Base-by-base conservation (phyloP, 768 basidiomycete species). In the Dendrothele bispora region DNA sequence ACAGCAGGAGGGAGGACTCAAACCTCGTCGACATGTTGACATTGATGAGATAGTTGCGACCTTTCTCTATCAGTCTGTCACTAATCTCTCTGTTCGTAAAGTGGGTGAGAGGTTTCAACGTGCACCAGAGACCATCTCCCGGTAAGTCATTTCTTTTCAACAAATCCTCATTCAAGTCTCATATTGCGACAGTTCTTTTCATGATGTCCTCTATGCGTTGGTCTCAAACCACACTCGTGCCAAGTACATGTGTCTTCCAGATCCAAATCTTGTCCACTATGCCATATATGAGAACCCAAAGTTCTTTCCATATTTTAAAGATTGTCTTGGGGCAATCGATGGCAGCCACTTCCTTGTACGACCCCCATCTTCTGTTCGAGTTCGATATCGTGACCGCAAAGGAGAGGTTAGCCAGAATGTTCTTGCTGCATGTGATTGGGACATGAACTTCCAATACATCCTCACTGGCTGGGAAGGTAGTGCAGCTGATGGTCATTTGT, bases 381-480 rank as follows among this genome's bases (percentile, higher is more conserved):
- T 37, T 55, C 24, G 40, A 17, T 1, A 30, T 42, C 43, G 50
- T 5, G 46, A 55, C 39, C 54, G 54, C 0, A 59, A 64, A 46
- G 63, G 60, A 0, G 20, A 25, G 10, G 53, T 73, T 5, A 59
- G 66, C 6, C 61, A 62, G 34, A 72, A 73, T 45, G 48, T 54
- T 7, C 55, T 72, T 15, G 69, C 66, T 25, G 55, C 52, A 1
- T 69, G 62, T 18, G 39, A 51, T 3, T 68, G 68, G 39, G 26
- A 55, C 17, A 7, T 71, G 3, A 18, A 32, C 0, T 72, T 71
- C 43, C 52, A 43, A 11, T 71, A 67, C 52, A 43, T 65, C 4
- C 56, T 70, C 10, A 51, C 55, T 12, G 63, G 68, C 14, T 71
- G 69, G 67, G 69, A 72, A 34, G 68, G 69, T 0, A 63, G 61